Base-by-base conservation (phyloP, 148 eudicot genomes). In the Rhododendron griersonianum region DNA sequence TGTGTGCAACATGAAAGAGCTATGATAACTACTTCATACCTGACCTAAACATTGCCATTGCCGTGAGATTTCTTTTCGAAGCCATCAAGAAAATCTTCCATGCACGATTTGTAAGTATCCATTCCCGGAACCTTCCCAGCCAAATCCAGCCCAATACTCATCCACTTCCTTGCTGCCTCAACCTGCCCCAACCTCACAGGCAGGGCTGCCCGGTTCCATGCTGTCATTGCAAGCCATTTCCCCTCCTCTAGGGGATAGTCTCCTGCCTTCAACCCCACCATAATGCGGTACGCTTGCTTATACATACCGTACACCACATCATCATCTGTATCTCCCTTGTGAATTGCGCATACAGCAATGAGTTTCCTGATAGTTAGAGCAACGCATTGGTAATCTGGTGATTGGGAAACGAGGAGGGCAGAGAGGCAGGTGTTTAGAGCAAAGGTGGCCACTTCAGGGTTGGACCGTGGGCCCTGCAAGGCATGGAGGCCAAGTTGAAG, bases 141-240 rank as follows among this genome's bases (percentile, higher is more conserved):
- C 87, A 95, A 67, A 80, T 97, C 99, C 91, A 93, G 79, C 50
- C 95, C 99, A 80, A 95, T 73, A 82, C 21, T 88, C 96, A 95
- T 94, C 99, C 99, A 97, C 89, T 93, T 97, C 86, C 74, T 97
- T 19, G 98, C 95, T 28, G 87, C 88, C 59, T 91, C 95, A 51
- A 81, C 86, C 86, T 91, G 92, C 37, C 98, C 98, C 88, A 95
- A 82, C 90, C 94, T 93, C 82, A 88, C 88, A 0, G 96, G 95
- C 11, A 94, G 87, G 83, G 96, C 93, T 85, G 98, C 99, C 55
- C 99, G 91, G 89, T 97, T 97, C 99, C 99, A 97, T 13, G 98
- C 96, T 53, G 99, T 93, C 88, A 91, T 93, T 63, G 96, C 95
- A 51, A 97, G 96, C 99, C 99, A 97, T 86, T 97, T 97, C 75